phyloP scores from a whole-genome alignment of 2,329 filamentous ascomycete species.

The Fusarium setosum region DNA sequence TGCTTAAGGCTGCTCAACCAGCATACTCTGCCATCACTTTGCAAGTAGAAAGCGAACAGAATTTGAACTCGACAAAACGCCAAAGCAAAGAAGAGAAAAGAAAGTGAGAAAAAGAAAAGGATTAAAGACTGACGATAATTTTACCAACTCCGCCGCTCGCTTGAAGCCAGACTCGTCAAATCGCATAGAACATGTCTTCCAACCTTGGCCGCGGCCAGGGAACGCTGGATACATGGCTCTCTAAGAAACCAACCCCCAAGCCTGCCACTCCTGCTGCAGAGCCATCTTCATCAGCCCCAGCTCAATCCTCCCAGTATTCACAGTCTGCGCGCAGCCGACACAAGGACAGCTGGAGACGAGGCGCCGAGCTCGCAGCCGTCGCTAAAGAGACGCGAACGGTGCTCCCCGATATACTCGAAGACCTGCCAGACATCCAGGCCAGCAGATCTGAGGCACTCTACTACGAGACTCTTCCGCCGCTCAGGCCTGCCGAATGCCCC shows the following conservation, averaged over 20 bases:
- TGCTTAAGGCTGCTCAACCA: constrained; percentile 3
- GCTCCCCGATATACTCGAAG: constrained; percentile 59
- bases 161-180: neutral
- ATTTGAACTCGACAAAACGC: neutral
- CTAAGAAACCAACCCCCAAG: constrained; percentile 6
- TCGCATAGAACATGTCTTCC: constrained; percentile 14
- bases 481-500: constrained; percentile 58
- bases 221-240: constrained; percentile 46
- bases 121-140: neutral
- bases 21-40: neutral
- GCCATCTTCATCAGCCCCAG: constrained; percentile 22
- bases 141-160: neutral
- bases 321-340: constrained; percentile 10
- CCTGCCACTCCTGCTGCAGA: constrained; percentile 16
- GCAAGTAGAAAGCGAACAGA: neutral
- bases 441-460: constrained; percentile 52
- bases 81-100: constrained; percentile 2
- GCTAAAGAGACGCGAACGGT: constrained; percentile 60
- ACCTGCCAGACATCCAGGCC: constrained; percentile 55
- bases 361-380: constrained; percentile 50
- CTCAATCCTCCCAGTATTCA: constrained; percentile 19
- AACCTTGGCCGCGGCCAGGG: constrained; percentile 28
- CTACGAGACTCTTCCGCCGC: constrained; percentile 49
- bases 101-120: neutral
- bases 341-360: constrained; percentile 33